phyloP scores from a whole-genome alignment of 2,329 filamentous ascomycete species.

The Ophiostoma sp. region DNA sequence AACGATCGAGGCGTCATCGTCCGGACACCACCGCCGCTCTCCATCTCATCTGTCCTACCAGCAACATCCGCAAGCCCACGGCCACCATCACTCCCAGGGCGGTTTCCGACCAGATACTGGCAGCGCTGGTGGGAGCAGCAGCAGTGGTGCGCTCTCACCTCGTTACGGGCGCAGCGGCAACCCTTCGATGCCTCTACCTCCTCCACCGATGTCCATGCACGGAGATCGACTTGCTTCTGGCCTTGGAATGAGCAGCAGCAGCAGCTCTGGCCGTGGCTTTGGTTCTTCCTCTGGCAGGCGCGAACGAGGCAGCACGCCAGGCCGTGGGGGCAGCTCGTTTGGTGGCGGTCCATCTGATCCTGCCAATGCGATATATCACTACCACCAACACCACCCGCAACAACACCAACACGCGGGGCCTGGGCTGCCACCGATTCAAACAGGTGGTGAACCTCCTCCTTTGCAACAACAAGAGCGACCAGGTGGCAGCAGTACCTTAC shows the following conservation, averaged over 20 bases:
- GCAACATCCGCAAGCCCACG: constrained; percentile 34
- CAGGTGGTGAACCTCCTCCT: constrained; percentile 25
- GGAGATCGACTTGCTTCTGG: constrained; percentile 34
- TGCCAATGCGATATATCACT: constrained; percentile 33
- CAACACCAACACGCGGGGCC: constrained; percentile 37
- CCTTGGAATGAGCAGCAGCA: constrained; percentile 33
- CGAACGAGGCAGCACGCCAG: constrained; percentile 19
- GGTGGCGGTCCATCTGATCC: constrained; percentile 22
- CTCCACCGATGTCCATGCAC: constrained; percentile 27
- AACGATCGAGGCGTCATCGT: constrained; percentile 40
- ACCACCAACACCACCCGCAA: constrained; percentile 35
- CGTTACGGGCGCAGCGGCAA: constrained; percentile 43
- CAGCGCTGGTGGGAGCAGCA: constrained; percentile 36
- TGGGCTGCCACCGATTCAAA: constrained; percentile 56
- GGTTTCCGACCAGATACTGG: constrained; percentile 43
- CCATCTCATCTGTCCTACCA: constrained; percentile 36
- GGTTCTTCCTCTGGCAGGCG: not conserved
- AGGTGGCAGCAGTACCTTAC: constrained; percentile 45
- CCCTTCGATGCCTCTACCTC: constrained; percentile 25
- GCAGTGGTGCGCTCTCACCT: constrained; percentile 43
- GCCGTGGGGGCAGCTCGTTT: constrained; percentile 7
- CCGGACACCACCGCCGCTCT: constrained; percentile 37
- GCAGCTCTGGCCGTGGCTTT: constrained; percentile 6
- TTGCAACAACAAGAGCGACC: constrained; percentile 29
- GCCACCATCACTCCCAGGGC: constrained; percentile 39